Percentiles rank a stretch among this genome's conserved stretches.
Evolutionary conservation across 1,284 basidiomycete species (phyloP).

Genomic region (Ustilago loliicola): DNA sequence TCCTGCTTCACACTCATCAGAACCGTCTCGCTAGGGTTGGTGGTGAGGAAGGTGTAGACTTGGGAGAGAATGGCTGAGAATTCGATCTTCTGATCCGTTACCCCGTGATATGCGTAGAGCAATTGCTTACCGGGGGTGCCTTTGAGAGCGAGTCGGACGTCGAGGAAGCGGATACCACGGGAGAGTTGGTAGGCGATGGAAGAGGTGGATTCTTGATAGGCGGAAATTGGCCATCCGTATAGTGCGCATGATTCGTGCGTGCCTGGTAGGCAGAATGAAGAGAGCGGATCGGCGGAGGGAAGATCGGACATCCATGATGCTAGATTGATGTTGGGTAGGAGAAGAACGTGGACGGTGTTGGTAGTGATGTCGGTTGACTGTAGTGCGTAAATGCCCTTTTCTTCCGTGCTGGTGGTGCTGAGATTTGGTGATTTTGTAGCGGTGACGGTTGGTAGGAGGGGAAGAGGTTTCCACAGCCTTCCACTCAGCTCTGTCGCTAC

Average conservation of each 20-base stretch:
- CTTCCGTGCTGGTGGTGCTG: neutral
- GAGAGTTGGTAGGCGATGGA: slow-evolving; percentile 43
- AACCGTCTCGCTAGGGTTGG: slow-evolving; percentile 43
- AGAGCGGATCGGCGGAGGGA: slow-evolving; percentile 34
- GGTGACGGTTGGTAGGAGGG: neutral
- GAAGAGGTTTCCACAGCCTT: slow-evolving; percentile 27
- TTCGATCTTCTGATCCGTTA: slow-evolving; percentile 52
- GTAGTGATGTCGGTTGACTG: slow-evolving; percentile 13
- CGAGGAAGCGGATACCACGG: slow-evolving; percentile 57
- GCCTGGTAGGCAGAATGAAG: slow-evolving; percentile 54
- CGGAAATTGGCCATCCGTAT: slow-evolving; percentile 60
- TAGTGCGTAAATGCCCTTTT: slow-evolving; percentile 9
- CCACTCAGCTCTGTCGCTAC: neutral
- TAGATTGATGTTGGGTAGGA: slow-evolving; percentile 25
- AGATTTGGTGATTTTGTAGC: slow-evolving; percentile 4
- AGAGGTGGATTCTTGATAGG: slow-evolving; percentile 45
- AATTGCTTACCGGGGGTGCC: slow-evolving; percentile 31
- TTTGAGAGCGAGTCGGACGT: slow-evolving; percentile 53
- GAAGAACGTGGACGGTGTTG: slow-evolving; percentile 46
- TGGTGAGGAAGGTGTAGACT: slow-evolving; percentile 37
- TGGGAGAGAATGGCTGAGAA: slow-evolving; percentile 48
- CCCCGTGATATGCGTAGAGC: slow-evolving; percentile 58
- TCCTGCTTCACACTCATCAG: slow-evolving; percentile 59
- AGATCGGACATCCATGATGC: slow-evolving; percentile 41
- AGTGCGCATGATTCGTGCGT: slow-evolving; percentile 59